Evolutionary conservation across 1,139 yeast genomes (phyloP), one percentile per base, ranked within the genome.

Genomic region (Yamadazyma buinensis): DNA sequence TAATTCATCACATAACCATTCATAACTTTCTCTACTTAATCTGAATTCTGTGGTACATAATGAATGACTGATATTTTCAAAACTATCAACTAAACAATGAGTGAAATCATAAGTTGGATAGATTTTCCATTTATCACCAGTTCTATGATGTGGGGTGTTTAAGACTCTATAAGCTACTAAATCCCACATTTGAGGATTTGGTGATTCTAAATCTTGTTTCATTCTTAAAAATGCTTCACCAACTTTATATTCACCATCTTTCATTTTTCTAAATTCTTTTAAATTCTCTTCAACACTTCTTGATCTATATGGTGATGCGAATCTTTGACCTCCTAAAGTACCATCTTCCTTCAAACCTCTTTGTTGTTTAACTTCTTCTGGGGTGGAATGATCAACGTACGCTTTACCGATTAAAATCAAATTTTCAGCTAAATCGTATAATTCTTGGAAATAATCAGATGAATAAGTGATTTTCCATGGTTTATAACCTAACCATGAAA

Each of bases 181-280:
- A 62, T 94, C 99, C 98, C 99, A 94, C 98, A 94, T 94, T 66
- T 92, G 98, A 15, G 98, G 98, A 47, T 87, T 85, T 46, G 96
- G 95, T 25, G 94, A 84, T n/a, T 62, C 59, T 44, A 92, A 67
- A 57, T 92, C 95, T 70, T 87, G 97, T 60, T 92, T 92, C 98
- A 94, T 92, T 66, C 99, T 81, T 55, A 94, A 72, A 5, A 90
- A 87, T 22, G 95, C 97, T 57, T 86, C 87, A 45, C 97, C 97
- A 28, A 88, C 88, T 47, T 75, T 72, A 63, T 84, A 94, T 46
- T 72, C 68, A 29, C 98, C 98, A 52, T 85, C 87, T 54, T 82
- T 79, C 99, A 94, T 94, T 41, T 74, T 80, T 57, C 96, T 76
- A 63, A 94, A 94, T 57, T 85, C 88, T 27, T 56, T 56, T 53